phyloP scores from a whole-genome alignment of 768 basidiomycete genomes.

The Collybia nuda region DNA sequence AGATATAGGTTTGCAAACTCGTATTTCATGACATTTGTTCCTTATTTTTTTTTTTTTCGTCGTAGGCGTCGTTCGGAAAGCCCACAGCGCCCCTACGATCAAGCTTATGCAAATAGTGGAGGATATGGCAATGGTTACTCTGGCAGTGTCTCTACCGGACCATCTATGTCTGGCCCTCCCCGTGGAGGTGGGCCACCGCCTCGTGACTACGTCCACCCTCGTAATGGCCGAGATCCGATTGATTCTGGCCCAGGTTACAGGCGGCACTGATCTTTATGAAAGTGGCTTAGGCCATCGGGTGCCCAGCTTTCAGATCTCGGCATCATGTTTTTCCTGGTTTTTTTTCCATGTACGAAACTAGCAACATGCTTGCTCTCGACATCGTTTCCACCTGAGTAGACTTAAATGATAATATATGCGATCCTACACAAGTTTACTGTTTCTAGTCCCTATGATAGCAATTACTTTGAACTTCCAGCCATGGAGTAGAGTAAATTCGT shows the following conservation, averaged over 20 bases:
- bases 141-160: constrained; percentile 34
- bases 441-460: no score
- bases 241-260: constrained; percentile 39
- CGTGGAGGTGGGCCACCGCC: constrained; percentile 15
- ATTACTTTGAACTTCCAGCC: constrained; percentile 19
- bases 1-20: constrained; percentile 43
- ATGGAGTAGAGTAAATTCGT: constrained; percentile 46
- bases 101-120: constrained; percentile 38
- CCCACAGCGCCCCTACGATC: constrained; percentile 57
- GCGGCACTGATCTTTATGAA: constrained; percentile 27
- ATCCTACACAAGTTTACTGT: no score
- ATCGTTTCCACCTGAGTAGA: no score
- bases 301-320: constrained; percentile 12
- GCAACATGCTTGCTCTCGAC: no score
- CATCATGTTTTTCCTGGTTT: constrained; percentile 5
- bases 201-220: constrained; percentile 49
- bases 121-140: constrained; percentile 53
- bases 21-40: neutral
- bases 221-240: constrained; percentile 43
- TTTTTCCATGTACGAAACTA: neutral
- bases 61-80: constrained; percentile 73
- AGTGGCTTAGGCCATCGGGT: neutral
- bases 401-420: no score
- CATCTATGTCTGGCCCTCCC: constrained; percentile 31
- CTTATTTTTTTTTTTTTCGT: constrained; percentile 4